These are phyloP conservation scores for Rasamsonia emersonii DNA, from an alignment of 2,329 filamentous ascomycete genomes.

Conservation along the genomic window DNA sequence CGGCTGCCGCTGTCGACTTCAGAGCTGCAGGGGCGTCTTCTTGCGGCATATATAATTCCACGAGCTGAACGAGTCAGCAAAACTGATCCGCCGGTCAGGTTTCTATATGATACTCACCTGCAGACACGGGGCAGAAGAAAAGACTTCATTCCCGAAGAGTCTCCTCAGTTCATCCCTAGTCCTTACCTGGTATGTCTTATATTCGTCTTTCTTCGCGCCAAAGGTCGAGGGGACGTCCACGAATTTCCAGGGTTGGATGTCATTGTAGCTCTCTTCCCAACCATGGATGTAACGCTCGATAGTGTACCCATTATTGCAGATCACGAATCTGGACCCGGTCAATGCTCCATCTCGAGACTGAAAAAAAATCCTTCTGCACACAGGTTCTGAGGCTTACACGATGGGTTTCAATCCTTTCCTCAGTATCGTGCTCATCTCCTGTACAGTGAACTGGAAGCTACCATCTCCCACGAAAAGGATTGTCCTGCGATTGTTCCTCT, in stretches of 20 bases:
- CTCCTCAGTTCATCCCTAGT: slow-evolving; percentile 58
- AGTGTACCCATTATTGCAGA: slow-evolving; percentile 78
- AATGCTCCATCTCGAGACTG: background rate
- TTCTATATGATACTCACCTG: slow-evolving; percentile 20
- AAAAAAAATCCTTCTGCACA: no score
- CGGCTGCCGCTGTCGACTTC: slow-evolving; percentile 58
- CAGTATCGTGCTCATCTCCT: slow-evolving; percentile 56
- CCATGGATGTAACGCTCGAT: slow-evolving; percentile 81
- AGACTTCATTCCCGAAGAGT: slow-evolving; percentile 54
- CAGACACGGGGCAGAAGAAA: slow-evolving; percentile 43
- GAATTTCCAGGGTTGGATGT: slow-evolving; percentile 65
- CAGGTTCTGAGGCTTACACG: slow-evolving; percentile 47
- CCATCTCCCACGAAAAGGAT: slow-evolving; percentile 56
- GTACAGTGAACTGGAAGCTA: slow-evolving; percentile 57
- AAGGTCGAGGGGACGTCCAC: slow-evolving; percentile 59
- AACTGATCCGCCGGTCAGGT: slow-evolving; percentile 8
- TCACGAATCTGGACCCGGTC: slow-evolving; percentile 47
- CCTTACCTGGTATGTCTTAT: slow-evolving; percentile 55
- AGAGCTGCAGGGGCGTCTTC: slow-evolving; percentile 65
- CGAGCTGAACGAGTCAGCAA: slow-evolving; percentile 50
- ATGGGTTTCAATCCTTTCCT: slow-evolving; percentile 61
- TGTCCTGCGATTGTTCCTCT: slow-evolving; percentile 35
- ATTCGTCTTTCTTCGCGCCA: slow-evolving; percentile 48
- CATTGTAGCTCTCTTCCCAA: slow-evolving; percentile 67
- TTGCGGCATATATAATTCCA: slow-evolving; percentile 69